These are phyloP conservation scores for Leptographium wingfieldii DNA, from an alignment of 2,329 filamentous ascomycete genomes.

Conservation along the genomic window DNA sequence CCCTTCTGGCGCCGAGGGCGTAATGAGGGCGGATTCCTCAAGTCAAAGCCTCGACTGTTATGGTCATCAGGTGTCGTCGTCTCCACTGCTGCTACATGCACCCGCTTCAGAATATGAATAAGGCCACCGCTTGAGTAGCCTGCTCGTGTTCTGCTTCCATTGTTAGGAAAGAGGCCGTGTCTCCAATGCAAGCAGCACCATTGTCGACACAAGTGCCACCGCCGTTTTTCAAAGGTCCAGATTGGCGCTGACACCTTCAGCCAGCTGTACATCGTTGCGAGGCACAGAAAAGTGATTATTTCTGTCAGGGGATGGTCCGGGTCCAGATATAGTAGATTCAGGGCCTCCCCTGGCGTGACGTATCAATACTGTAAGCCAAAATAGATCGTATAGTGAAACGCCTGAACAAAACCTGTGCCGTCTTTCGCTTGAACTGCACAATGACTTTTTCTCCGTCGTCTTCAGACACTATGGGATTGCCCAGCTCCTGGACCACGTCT, in stretches of 20 bases:
- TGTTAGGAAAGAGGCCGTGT: background rate
- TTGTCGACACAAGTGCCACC: constrained; percentile 1
- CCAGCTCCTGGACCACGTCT: background rate
- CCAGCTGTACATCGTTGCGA: background rate
- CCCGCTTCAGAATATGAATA: background rate
- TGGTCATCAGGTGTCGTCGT: background rate
- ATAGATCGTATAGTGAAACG: constrained; percentile 2
- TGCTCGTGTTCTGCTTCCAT: background rate
- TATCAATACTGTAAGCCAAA: background rate
- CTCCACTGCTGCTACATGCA: too few relatives aligned
- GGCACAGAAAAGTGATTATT: constrained; percentile 1
- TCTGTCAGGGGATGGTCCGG: background rate
- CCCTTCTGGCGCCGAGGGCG: too few relatives aligned
- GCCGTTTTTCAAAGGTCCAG: background rate
- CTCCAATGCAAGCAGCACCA: background rate
- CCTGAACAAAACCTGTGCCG: background rate
- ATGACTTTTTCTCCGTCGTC: background rate
- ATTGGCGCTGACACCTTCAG: background rate
- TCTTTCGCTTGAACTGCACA: background rate
- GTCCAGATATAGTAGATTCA: background rate
- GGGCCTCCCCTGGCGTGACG: background rate
- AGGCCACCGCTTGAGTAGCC: background rate
- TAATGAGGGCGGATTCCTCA: too few relatives aligned
- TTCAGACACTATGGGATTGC: too few relatives aligned
- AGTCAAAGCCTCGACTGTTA: too few relatives aligned